phyloP scores from a whole-genome alignment of 2,329 filamentous ascomycete genomes.

The Cladosporium sp. region DNA sequence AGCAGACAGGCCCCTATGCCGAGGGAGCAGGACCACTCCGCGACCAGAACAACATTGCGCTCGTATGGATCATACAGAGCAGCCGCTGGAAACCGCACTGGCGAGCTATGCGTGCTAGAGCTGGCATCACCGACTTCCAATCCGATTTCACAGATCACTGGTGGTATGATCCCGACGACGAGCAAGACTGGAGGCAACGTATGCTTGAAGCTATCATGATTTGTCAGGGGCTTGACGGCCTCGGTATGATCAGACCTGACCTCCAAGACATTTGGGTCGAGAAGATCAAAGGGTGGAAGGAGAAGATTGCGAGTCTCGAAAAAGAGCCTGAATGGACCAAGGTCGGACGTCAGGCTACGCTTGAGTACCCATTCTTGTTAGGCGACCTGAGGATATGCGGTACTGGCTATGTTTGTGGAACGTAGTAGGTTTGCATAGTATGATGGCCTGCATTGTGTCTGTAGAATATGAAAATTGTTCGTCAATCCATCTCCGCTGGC shows the following conservation, averaged over 20 bases:
- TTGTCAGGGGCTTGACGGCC: slow-evolving; percentile 36
- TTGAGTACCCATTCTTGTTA: background rate
- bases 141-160: background rate
- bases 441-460: background rate
- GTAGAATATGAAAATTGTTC: background rate
- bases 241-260: slow-evolving; percentile 31
- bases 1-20: background rate
- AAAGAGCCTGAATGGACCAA: background rate
- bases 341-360: background rate
- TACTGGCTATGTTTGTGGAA: background rate
- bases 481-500: background rate
- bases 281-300: background rate
- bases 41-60: slow-evolving; percentile 23
- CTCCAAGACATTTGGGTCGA: background rate
- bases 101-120: slow-evolving; percentile 26
- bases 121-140: slow-evolving; percentile 25
- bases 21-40: background rate
- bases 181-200: slow-evolving; percentile 29
- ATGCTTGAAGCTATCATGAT: slow-evolving; percentile 34
- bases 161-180: slow-evolving; percentile 21
- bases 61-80: slow-evolving; percentile 31
- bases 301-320: background rate
- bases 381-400: background rate
- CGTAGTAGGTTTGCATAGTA: background rate
- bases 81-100: slow-evolving; percentile 35